Base-by-base conservation (phyloP, 768 basidiomycete species). In the Rhizopogon vesiculosus region DNA sequence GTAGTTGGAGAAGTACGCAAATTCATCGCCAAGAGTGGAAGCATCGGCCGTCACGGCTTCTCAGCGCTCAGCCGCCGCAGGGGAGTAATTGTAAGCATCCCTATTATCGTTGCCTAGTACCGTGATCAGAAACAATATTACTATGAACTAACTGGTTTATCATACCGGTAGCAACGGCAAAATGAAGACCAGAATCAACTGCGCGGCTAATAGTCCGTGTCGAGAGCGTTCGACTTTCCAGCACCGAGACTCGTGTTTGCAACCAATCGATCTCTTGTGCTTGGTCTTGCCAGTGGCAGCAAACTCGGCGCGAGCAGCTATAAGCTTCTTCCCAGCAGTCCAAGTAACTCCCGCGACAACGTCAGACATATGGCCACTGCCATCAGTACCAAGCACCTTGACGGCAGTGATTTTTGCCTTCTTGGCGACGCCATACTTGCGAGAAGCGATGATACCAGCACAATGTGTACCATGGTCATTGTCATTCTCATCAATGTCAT, bases 161-260 rank as follows among this genome's bases (percentile, higher is more conserved):
- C 80, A 63, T 74, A 83, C 92, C 94, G 57, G 95, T 95, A 58
- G 96, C 96, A 57, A 99, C 97, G 59, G 96, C 92, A 62, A 98
- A 97, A 78, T 98, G 93, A 38, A 99, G 79, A 40, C 97, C 97
- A 38, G 69, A 58, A 7, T 83, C 80, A 53, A 96, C 92, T 45
- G 97, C 93, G 51, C 74, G 76, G 75, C 98, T 86, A 58, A 99
- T 93, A 51, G 87, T 78, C 84, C 22, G 80, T 78, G 59, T 99
- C 93, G 50, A 98, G 80, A 35, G 91, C 82, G 19, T 75, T 79
- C 5, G 91, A 92, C 76, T 95, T 96, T 56, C 93, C 92, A 64
- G 97, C 97, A 60, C 97, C 97, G 51, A 99, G 87, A 69, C 87
- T 90, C 97, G 98, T 97, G 80, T 96, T 96, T 49, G 88, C 91